phyloP scores from a whole-genome alignment of 345 rosid genomes.

The Populus simonii region DNA sequence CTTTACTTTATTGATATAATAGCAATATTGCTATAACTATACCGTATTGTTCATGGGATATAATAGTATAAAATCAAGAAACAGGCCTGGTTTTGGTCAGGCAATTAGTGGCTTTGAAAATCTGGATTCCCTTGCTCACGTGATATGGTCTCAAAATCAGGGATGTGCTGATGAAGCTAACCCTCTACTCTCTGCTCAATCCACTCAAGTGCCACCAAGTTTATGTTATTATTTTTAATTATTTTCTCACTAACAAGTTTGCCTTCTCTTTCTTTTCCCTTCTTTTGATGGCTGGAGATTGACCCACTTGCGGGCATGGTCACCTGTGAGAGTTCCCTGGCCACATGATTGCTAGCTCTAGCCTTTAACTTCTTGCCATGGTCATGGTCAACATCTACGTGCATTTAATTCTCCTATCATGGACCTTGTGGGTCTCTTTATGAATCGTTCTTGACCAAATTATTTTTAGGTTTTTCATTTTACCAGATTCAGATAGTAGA shows the following conservation, averaged over 20 bases:
- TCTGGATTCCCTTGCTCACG: conserved; percentile 43
- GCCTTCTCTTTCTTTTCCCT: not conserved
- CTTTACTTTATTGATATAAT: not conserved
- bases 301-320: conserved; percentile 14
- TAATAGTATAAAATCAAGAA: not conserved
- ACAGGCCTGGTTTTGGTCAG: conserved; percentile 13
- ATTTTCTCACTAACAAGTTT: not conserved
- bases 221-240: not conserved
- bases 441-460: too few species aligned
- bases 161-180: conserved; percentile 34
- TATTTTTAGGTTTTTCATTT: too few species aligned
- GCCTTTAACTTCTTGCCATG: not conserved
- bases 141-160: conserved; percentile 54
- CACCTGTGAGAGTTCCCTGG: not conserved
- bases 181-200: conserved; percentile 7
- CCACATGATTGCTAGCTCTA: conserved; percentile 6
- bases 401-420: not conserved
- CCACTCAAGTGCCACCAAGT: conserved; percentile 19
- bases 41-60: not conserved
- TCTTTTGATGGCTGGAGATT: conserved; percentile 30
- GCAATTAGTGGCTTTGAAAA: conserved; percentile 16
- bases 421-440: not conserved
- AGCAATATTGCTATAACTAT: not conserved
- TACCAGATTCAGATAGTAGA: too few species aligned
- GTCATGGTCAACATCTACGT: not conserved